These are phyloP conservation scores for Dendrobium nobile DNA, from an alignment of 106 monocot species.

Conservation along the genomic window DNA sequence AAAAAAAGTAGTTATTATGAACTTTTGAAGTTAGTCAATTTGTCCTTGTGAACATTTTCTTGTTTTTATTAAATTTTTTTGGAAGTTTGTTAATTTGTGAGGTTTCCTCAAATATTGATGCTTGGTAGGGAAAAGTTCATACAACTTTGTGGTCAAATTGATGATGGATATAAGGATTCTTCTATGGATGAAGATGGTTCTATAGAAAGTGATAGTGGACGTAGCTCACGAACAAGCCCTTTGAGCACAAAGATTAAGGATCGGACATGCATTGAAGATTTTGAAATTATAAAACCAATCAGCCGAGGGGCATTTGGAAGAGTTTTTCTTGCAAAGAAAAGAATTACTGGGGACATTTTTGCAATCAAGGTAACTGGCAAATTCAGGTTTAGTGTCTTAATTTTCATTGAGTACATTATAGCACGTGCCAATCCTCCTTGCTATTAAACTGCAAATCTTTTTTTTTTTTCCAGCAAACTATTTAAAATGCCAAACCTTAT, in stretches of 20 bases:
- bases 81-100: background rate
- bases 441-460: no score
- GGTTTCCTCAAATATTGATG: background rate
- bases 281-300: conserved; percentile 99
- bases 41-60: background rate
- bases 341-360: conserved; percentile 91
- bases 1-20: background rate
- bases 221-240: conserved; percentile 33
- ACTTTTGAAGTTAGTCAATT: background rate
- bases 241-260: conserved; percentile 68
- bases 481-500: no score
- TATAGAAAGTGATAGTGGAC: conserved; percentile 25
- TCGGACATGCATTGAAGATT: conserved; percentile 94
- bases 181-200: conserved; percentile 47
- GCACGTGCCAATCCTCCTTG: no score
- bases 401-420: no score
- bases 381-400: no score
- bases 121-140: conserved; percentile 85
- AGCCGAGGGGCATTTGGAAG: conserved; percentile 99
- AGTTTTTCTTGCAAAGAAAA: conserved; percentile 98
- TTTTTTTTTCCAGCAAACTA: no score
- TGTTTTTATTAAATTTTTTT: background rate
- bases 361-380: conserved; percentile 70
- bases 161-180: conserved; percentile 55
- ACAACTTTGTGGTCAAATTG: conserved; percentile 68